phyloP scores from a whole-genome alignment of 2,329 filamentous ascomycete genomes.

The Colletotrichum lindemuthianum region DNA sequence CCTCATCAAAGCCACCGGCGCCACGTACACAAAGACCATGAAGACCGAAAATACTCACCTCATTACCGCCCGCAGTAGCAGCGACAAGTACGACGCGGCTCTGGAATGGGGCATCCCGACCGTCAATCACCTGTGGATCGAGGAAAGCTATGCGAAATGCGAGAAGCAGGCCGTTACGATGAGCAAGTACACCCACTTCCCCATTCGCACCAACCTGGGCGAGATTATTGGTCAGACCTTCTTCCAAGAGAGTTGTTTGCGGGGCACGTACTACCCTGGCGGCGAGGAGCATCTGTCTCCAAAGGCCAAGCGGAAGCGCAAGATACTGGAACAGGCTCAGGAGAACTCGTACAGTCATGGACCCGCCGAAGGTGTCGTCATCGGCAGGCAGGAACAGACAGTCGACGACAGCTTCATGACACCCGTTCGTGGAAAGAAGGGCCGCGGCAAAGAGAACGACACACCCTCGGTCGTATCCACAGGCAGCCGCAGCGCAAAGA shows the following conservation, averaged over 20 bases:
- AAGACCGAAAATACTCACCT: constrained; percentile 96
- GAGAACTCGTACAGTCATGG: constrained; percentile 60
- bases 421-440: constrained; percentile 60
- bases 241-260: constrained; percentile 71
- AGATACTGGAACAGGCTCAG: constrained; percentile 59
- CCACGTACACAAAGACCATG: constrained; percentile 93
- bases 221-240: constrained; percentile 92
- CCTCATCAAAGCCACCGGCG: constrained; percentile 83
- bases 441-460: constrained; percentile 81
- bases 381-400: constrained; percentile 50
- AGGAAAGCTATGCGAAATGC: constrained; percentile 95
- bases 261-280: constrained; percentile 76
- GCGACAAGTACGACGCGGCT: constrained; percentile 93
- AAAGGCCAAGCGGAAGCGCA: constrained; percentile 58
- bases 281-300: constrained; percentile 57
- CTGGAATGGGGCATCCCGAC: constrained; percentile 91
- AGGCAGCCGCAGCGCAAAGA: constrained; percentile 87
- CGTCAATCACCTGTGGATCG: constrained; percentile 95
- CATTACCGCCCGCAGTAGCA: constrained; percentile 87
- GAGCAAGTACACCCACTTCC: constrained; percentile 85
- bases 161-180: constrained; percentile 77
- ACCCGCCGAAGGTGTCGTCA: constrained; percentile 58
- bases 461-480: constrained; percentile 76
- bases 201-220: constrained; percentile 86
- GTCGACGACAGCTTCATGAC: constrained; percentile 55